Evolutionary conservation across 768 basidiomycete species (phyloP), one percentile per base, ranked within the genome.

Genomic region (Tulasnella sp.): DNA sequence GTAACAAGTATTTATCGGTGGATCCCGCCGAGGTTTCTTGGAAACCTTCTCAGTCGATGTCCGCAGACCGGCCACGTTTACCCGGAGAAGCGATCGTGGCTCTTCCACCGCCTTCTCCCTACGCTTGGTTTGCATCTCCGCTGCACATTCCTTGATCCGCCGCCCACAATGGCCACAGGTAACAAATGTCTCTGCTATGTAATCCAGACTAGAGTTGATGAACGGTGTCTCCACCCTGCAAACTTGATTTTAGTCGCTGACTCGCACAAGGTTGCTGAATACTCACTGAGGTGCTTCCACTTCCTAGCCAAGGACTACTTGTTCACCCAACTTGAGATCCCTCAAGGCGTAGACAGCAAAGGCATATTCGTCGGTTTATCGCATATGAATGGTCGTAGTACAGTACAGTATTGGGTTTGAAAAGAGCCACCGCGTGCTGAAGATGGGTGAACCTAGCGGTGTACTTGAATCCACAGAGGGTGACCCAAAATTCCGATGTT

Each of bases 391-490:
- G 55, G 55, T 19, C 55, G 41, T 5, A 56, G 28, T 5, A 54
- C 55, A n/a, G n/a, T n/a, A n/a, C n/a, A 15, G 55, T 53, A 29
- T 56, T 56, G 27, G 54, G 55, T 43, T 42, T n/a, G 16, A n/a
- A 24, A 28, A 9, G 3, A 6, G 20, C 35, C 28, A n/a, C 37
- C 32, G 45, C 31, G 31, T 31, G n/a, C n/a, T n/a, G n/a, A n/a
- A n/a, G n/a, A n/a, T n/a, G n/a, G n/a, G n/a, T n/a, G n/a, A n/a
- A n/a, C n/a, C n/a, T n/a, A n/a, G 27, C n/a, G n/a, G n/a, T n/a
- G n/a, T n/a, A n/a, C n/a, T n/a, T 29, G 45, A 34, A 19, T 25
- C 24, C 25, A 29, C n/a, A 35, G 34, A 35, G 34, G 34, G 34
- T 12, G 12, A 19, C 32, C 33, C 16, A n/a, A 33, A 29, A 34